These are phyloP conservation scores for Ampelomyces quisqualis DNA, from an alignment of 2,329 filamentous ascomycete genomes.

Conservation along the genomic window DNA sequence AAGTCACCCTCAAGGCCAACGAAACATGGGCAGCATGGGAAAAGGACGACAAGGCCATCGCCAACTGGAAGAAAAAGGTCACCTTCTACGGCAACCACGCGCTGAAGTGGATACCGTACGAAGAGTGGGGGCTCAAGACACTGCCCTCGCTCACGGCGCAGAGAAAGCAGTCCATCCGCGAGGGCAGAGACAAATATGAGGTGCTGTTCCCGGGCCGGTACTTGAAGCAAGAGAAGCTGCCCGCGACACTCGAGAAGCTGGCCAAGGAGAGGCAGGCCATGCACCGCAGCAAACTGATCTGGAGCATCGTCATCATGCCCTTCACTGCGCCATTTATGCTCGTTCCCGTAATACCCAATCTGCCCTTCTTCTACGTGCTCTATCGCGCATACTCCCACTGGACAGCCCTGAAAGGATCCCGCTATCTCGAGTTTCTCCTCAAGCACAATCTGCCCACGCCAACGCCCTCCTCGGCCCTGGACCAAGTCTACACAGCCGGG, in stretches of 20 bases:
- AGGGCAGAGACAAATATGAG: slow-evolving; percentile 65
- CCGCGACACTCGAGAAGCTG: slow-evolving; percentile 65
- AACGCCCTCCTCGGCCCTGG: slow-evolving; percentile 67
- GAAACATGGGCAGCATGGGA: slow-evolving; percentile 86
- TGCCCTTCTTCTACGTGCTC: slow-evolving; percentile 94
- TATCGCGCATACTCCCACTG: slow-evolving; percentile 69
- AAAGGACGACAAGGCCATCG: slow-evolving; percentile 61
- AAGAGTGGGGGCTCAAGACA: slow-evolving; percentile 97
- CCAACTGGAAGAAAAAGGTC: slow-evolving; percentile 83
- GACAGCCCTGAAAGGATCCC: slow-evolving; percentile 74
- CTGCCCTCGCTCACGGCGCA: slow-evolving; percentile 77
- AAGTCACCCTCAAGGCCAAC: slow-evolving; percentile 68
- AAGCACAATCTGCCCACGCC: slow-evolving; percentile 69
- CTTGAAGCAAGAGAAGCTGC: slow-evolving; percentile 64
- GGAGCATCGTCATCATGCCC: slow-evolving; percentile 64
- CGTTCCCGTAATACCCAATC: slow-evolving; percentile 83
- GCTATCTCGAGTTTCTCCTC: slow-evolving; percentile 79
- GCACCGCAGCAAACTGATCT: slow-evolving; percentile 75
- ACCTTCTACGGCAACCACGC: slow-evolving; percentile 84
- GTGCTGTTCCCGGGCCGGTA: slow-evolving; percentile 74
- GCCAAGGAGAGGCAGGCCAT: slow-evolving; percentile 78
- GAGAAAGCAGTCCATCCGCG: slow-evolving; percentile 63
- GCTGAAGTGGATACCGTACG: slow-evolving; percentile 84
- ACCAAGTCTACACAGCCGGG: slow-evolving; percentile 68
- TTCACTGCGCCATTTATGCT: slow-evolving; percentile 79